These are phyloP conservation scores for Microcera coccophila DNA, from an alignment of 2,329 filamentous ascomycete species.

Conservation along the genomic window DNA sequence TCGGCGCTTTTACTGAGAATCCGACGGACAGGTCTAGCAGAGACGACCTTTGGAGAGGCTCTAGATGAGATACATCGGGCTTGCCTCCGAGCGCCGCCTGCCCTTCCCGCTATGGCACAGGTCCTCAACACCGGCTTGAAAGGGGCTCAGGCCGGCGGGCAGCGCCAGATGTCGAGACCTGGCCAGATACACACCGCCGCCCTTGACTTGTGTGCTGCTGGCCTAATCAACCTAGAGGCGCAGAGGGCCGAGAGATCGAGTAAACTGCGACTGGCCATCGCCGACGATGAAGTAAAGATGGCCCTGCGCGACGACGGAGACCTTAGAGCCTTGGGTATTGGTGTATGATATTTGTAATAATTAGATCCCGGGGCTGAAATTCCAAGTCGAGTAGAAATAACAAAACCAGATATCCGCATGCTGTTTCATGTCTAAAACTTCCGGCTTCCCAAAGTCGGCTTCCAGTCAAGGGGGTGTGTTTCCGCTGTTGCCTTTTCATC, in stretches of 20 bases:
- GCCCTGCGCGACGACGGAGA: slow-evolving; percentile 87
- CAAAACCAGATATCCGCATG: too few relatives aligned
- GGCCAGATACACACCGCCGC: slow-evolving; percentile 64
- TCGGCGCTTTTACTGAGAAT: slow-evolving; percentile 75
- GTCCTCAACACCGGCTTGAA: slow-evolving; percentile 32
- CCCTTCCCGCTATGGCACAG: slow-evolving; percentile 36
- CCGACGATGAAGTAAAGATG: slow-evolving; percentile 84
- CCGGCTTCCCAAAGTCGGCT: slow-evolving; percentile 70
- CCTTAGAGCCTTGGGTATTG: slow-evolving; percentile 72
- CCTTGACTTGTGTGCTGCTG: slow-evolving; percentile 79
- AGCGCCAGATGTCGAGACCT: slow-evolving; percentile 31
- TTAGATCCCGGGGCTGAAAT: slow-evolving; percentile 12
- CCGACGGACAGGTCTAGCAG: slow-evolving; percentile 76
- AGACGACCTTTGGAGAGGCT: slow-evolving; percentile 85
- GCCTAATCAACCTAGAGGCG: slow-evolving; percentile 79
- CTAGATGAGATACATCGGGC: slow-evolving; percentile 64
- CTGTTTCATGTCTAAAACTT: slow-evolving; percentile 60
- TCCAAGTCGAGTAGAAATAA: neutral
- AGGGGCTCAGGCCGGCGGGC: slow-evolving; percentile 24
- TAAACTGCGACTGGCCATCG: slow-evolving; percentile 79
- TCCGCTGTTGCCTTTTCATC: slow-evolving; percentile 89
- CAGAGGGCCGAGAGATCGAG: slow-evolving; percentile 79
- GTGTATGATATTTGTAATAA: slow-evolving; percentile 31
- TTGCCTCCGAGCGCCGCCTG: slow-evolving; percentile 32
- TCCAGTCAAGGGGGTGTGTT: slow-evolving; percentile 89